Evolutionary conservation across 192 early-diverging fungal species (phyloP), one percentile per base, ranked within the genome.

Genomic region (Coemansia reversa): DNA sequence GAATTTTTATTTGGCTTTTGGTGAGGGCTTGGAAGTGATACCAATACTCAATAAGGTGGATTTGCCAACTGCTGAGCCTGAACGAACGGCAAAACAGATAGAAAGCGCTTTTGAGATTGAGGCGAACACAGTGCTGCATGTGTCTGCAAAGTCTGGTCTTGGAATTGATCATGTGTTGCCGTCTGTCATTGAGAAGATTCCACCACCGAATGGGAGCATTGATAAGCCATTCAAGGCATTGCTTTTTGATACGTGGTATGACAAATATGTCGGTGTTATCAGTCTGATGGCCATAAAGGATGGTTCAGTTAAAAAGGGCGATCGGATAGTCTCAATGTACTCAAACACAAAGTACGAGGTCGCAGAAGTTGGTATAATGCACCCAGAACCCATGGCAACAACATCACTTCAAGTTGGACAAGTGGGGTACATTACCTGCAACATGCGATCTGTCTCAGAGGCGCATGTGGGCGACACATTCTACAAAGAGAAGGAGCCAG

Each of bases 191-290:
- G 90, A 93, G 39, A 66, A 84, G 14, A 84, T 93, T 11, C 91
- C 93, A 33, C 79, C 87, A 82, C 94, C 95, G 7, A 62, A 39
- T 8, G 92, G 89, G 20, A 80, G 85, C 66, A 64, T 75, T 7
- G 75, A 78, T 2, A 84, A 76, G 57, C 89, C 93, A 16, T 89
- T 98, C 66, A 88, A 89, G 62, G 89, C 89, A 2, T 83, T 98
- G n/a, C 72, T 98, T 30, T 98, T 98, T 68, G 96, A 98, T 70
- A 92, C 91, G 24, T 98, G 95, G 95, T 94, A 96, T 74, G 95
- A 98, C 73, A 87, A 87, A n/a, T 98, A 96, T 75, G 88, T 94
- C 0, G 96, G 96, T 29, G 96, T 97, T n/a, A 88, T 98, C 23
- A 96, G 93, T 71, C 78, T 98, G 69, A 76, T 98, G 72, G 92